Evolutionary conservation across 2,329 filamentous ascomycete species (phyloP), one percentile per base, ranked within the genome.

Genomic region (Fusarium sp.): DNA sequence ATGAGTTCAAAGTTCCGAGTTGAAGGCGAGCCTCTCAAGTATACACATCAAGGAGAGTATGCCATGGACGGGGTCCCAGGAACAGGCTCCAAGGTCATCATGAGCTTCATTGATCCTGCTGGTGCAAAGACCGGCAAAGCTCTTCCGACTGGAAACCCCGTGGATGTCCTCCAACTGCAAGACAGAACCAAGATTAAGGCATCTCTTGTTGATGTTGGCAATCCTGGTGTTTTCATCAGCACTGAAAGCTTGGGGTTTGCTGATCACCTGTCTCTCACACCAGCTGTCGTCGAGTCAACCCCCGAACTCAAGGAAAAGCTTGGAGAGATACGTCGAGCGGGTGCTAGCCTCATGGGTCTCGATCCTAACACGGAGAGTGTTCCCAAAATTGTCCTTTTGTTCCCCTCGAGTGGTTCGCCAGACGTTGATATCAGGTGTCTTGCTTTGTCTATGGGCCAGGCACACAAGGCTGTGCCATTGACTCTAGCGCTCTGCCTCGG

Each of bases 11-110:
- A 82, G 1, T 92, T 93, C 71, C 80, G 83, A 1, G 83, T 91
- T 5, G 77, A 81, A 0, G 84, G 83, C 4, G 84, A 71, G 18
- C 73, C 73, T 35, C 66, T 74, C n/a, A 46, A 48, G 27, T 80
- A 81, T 54, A 66, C 60, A 7, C 73, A 78, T 4, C 49, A 74
- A 12, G 90, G 90, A 1, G 83, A 87, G 16, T 91, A 90, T 75
- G 79, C 82, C 4, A 91, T 93, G 70, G 90, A 91, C 74, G 91
- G 91, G 0, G 91, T 92, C 0, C 82, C 88, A 4, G 90, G 90
- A 0, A 86, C 83, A 0, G 88, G 83, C 1, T 86, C 90, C 0
- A 84, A 83, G 58, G 86, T 93, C 60, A 84, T 85, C 42, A 82
- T 93, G 39, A 87, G 88, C 45, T 93, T 93, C 73, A 78, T 90